These are phyloP conservation scores for Colletotrichum sp. DNA, from an alignment of 2,329 filamentous ascomycete genomes.

Conservation along the genomic window DNA sequence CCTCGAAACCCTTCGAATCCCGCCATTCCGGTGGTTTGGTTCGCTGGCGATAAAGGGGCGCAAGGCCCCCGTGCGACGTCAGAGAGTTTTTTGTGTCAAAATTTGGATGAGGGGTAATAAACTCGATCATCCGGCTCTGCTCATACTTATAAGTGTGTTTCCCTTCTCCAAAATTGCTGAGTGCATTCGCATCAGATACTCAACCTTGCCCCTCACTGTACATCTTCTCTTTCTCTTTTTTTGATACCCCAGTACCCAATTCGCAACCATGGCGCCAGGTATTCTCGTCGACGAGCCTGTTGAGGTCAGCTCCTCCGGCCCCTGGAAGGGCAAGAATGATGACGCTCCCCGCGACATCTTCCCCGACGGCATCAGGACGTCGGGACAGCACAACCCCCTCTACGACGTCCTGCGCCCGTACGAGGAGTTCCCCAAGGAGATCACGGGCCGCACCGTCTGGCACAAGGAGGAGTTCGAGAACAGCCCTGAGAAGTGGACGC, in stretches of 20 bases:
- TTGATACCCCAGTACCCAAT: neutral
- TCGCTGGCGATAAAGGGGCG: neutral
- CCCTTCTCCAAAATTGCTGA: neutral
- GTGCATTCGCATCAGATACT: neutral
- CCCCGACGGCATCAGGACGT: conserved; percentile 55
- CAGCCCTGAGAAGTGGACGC: conserved; percentile 74
- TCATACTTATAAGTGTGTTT: neutral
- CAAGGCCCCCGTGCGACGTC: neutral
- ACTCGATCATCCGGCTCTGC: neutral
- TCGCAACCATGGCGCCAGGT: conserved; percentile 23
- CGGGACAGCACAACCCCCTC: conserved; percentile 75
- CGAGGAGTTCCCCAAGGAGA: conserved; percentile 71
- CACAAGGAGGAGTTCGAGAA: conserved; percentile 66
- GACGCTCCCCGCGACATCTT: conserved; percentile 42
- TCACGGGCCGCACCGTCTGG: conserved; percentile 78
- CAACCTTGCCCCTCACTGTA: neutral
- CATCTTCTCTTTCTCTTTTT: neutral
- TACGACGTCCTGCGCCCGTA: conserved; percentile 71
- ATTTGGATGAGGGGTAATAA: neutral
- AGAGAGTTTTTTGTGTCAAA: neutral
- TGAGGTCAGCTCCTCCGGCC: neutral
- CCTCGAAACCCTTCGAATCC: neutral
- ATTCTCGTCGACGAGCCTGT: conserved; percentile 22
- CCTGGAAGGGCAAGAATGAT: conserved; percentile 31
- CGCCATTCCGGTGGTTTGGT: neutral